Evolutionary conservation across 305 asterid genomes (phyloP).

Genomic region (Solanum hybrid): DNA sequence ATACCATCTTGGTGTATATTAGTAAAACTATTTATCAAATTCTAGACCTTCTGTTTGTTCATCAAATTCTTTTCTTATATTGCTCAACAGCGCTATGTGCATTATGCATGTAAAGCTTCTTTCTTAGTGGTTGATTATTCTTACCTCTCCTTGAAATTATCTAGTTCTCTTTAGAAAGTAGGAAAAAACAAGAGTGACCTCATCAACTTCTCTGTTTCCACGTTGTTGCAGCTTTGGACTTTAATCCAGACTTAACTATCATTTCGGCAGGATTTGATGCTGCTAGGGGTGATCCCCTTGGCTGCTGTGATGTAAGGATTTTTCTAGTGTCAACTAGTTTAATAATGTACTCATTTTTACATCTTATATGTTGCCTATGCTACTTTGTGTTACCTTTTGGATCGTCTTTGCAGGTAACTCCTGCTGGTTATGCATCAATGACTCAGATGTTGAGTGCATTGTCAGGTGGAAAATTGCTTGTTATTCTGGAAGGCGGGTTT

Average conservation of each 20-base stretch:
- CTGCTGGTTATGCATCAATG: conserved; percentile 88
- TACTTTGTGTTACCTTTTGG: conserved; percentile 1
- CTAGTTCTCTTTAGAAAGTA: neutral
- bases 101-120: neutral
- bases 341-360: neutral
- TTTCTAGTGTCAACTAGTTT: neutral
- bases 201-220: conserved; percentile 5
- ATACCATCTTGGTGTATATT: neutral
- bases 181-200: neutral
- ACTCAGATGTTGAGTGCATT: conserved; percentile 65
- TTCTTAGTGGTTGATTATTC: neutral
- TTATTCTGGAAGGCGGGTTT: conserved; percentile 97
- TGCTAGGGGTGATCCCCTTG: conserved; percentile 98
- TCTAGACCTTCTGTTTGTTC: neutral
- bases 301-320: conserved; percentile 79
- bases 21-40: neutral
- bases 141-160: neutral
- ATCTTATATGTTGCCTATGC: neutral
- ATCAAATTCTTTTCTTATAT: neutral
- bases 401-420: conserved; percentile 61
- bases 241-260: conserved; percentile 83
- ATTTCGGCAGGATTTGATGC: conserved; percentile 99
- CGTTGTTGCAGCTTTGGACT: conserved; percentile 68
- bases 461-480: conserved; percentile 84
- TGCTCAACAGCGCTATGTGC: neutral